Base-by-base conservation (phyloP, 306 rosid species). In the Oxytropis ochrocephala region DNA sequence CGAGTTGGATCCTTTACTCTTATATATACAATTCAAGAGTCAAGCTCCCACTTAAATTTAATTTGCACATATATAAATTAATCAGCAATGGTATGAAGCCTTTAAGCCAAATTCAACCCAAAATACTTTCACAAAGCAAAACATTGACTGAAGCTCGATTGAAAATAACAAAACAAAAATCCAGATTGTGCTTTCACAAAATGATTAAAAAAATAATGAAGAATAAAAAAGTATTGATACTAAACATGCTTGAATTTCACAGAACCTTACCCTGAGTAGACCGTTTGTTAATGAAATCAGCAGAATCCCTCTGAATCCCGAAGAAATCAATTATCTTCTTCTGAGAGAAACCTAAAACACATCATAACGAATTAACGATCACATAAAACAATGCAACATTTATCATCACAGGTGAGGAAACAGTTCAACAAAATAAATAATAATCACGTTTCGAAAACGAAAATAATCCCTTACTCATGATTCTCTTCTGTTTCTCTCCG, bases 291-390 rank as follows among this genome's bases (percentile, higher is more conserved):
- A 61, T 56, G 14, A 4, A 79, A 57, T 17, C 56, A 38, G 0
- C 9, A 42, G 47, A 46, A 44, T 80, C 41, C 75, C 81, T 79
- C 80, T 75, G 79, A 83, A 91, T 83, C 79, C 92, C 79, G 47
- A 91, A 88, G 75, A 91, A 91, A 85, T 91, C 86, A 7, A 83
- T 59, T 32, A 91, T 79, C 82, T 76, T 91, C 77, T 72, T 88
- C 84, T 88, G 95, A 14, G 97, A 81, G 35, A 91, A 78, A 73
- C 86, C 97, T 91, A 52, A 49, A 68, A 54, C 18, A 49, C 29
- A 72, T 30, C 6, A 59, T 42, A 47, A n/a, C n/a, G n/a, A 33
- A 38, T 50, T 42, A 47, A n/a, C n/a, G n/a, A 33, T 47, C 56
- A 32, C 72, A 56, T n/a, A 19, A 63, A 27, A 41, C 77, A 78